Evolutionary conservation across 805 yeast genomes (phyloP).

Genomic region (Starmerella bacillaris): DNA sequence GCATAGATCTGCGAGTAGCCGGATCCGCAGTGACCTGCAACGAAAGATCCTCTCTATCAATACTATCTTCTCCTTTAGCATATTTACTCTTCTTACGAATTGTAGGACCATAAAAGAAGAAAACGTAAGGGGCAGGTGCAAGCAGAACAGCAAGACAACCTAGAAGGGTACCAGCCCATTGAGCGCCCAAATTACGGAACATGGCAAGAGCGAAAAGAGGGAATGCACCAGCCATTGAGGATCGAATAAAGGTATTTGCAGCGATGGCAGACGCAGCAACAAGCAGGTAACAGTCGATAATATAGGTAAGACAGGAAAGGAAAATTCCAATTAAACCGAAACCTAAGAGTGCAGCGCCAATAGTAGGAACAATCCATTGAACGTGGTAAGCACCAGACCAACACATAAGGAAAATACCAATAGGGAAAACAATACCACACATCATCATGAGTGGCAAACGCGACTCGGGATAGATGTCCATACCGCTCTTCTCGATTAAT

Average conservation of each 20-base stretch:
- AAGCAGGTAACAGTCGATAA: conserved; percentile 41
- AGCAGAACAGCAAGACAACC: conserved; percentile 33
- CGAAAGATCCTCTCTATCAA: conserved; percentile 9
- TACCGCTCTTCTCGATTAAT: conserved; percentile 34
- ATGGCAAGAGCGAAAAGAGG: conserved; percentile 40
- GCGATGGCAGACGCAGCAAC: conserved; percentile 50
- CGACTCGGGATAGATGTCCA: conserved; percentile 56
- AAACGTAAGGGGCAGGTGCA: conserved; percentile 41
- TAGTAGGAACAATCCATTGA: conserved; percentile 47
- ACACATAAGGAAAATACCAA: conserved; percentile 69
- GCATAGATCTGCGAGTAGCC: conserved; percentile 7
- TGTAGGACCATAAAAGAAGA: conserved; percentile 31
- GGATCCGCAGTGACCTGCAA: conserved; percentile 12
- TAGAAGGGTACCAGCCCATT: conserved; percentile 38
- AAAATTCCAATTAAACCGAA: conserved; percentile 39
- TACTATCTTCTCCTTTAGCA: conserved; percentile 11
- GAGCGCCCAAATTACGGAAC: conserved; percentile 33
- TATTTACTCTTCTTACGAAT: conserved; percentile 14
- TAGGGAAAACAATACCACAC: conserved; percentile 53
- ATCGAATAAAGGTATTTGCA: conserved; percentile 42
- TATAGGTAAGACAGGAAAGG: conserved; percentile 41
- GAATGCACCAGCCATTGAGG: conserved; percentile 42
- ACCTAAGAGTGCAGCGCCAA: conserved; percentile 38
- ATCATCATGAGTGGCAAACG: conserved; percentile 60
- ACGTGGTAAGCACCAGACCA: conserved; percentile 70